phyloP scores from a whole-genome alignment of 495 filamentous ascomycete genomes.

The Pyronema omphalodes region DNA sequence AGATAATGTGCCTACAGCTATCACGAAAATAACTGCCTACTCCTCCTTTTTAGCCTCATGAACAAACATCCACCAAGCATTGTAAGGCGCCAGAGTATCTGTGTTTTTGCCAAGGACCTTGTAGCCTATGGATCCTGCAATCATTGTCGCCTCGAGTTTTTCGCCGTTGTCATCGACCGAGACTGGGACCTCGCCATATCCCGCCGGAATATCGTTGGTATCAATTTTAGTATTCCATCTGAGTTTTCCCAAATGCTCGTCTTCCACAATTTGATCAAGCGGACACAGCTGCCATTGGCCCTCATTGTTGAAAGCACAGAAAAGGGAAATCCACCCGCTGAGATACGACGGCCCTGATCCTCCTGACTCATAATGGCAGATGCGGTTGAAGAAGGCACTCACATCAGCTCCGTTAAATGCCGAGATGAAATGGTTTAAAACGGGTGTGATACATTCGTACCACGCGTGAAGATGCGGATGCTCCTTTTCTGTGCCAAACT shows the following conservation, averaged over 20 bases:
- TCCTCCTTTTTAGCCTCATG: no score
- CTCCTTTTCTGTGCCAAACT: slow-evolving; percentile 25
- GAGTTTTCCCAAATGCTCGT: neutral
- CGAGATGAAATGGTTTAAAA: slow-evolving; percentile 19
- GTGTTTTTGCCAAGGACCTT: neutral
- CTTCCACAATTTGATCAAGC: neutral
- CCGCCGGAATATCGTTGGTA: slow-evolving; percentile 1
- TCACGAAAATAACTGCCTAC: no score
- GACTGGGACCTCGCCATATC: slow-evolving; percentile 1
- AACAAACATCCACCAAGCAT: no score
- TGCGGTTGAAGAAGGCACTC: slow-evolving; percentile 13
- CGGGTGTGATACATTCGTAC: slow-evolving; percentile 16
- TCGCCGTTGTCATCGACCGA: slow-evolving; percentile 5
- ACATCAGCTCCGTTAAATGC: slow-evolving; percentile 19
- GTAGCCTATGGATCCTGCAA: slow-evolving; percentile 4
- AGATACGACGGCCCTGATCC: slow-evolving; percentile 23
- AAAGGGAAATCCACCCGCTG: slow-evolving; percentile 27
- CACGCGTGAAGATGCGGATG: slow-evolving; percentile 3
- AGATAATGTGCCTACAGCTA: no score
- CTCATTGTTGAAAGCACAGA: slow-evolving; percentile 27
- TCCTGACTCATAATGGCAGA: neutral
- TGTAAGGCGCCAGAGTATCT: neutral
- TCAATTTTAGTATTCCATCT: neutral
- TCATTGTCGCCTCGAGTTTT: slow-evolving; percentile 2
- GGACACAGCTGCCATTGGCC: slow-evolving; percentile 12